phyloP scores from a whole-genome alignment of 148 eudicot species.

The Talinum fruticosum region DNA sequence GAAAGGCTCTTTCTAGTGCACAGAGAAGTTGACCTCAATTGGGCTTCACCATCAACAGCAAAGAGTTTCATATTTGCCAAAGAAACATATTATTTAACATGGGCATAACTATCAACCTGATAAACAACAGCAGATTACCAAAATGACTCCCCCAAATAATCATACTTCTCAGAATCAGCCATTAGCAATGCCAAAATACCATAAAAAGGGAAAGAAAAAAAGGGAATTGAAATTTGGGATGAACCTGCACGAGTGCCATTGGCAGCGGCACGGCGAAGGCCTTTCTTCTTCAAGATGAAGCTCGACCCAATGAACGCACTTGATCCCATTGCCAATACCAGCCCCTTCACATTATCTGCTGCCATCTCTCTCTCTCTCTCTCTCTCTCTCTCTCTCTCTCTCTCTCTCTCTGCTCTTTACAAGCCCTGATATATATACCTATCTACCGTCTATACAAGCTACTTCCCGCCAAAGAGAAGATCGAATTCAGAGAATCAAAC shows the following conservation, averaged over 20 bases:
- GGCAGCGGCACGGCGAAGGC: slow-evolving; percentile 77
- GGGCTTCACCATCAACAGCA: background rate
- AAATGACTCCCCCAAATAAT: background rate
- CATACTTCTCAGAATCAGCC: background rate
- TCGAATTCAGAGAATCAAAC: slow-evolving; percentile 2
- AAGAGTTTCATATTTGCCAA: background rate
- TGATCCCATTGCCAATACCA: slow-evolving; percentile 68
- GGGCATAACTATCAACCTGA: background rate
- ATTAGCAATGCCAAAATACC: background rate
- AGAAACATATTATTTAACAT: background rate
- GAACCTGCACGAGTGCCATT: slow-evolving; percentile 75
- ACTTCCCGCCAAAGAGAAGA: slow-evolving; percentile 11
- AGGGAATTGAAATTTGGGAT: background rate
- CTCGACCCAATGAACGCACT: slow-evolving; percentile 77
- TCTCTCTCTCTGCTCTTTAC: background rate
- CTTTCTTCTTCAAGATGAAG: slow-evolving; percentile 87
- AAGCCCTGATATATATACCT: background rate
- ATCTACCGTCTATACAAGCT: background rate
- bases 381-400: slow-evolving; percentile 2
- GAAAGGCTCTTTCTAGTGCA: background rate
- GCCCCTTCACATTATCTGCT: slow-evolving; percentile 56
- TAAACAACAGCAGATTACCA: background rate
- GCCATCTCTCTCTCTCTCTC: slow-evolving; percentile 23
- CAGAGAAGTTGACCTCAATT: background rate
- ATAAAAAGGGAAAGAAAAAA: background rate